phyloP scores from a whole-genome alignment of 2,329 filamentous ascomycete species.

The Colletotrichum eremochloae region DNA sequence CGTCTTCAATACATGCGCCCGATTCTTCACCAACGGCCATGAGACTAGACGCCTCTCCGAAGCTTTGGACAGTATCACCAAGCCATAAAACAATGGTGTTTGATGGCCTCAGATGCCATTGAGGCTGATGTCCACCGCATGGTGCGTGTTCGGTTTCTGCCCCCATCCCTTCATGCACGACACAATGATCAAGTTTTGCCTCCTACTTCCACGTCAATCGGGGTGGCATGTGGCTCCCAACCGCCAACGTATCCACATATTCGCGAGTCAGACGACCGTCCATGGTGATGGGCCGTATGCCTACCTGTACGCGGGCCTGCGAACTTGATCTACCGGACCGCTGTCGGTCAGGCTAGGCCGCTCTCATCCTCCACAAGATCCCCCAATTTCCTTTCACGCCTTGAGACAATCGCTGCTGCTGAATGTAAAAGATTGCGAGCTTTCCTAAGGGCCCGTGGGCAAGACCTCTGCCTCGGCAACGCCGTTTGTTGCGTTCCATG shows the following conservation, averaged over 20 bases:
- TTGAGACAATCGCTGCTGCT: constrained; percentile 31
- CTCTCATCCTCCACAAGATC: constrained; percentile 35
- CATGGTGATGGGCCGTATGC: constrained; percentile 19
- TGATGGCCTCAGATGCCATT: constrained; percentile 11
- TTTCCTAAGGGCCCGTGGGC: constrained; percentile 28
- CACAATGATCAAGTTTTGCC: constrained; percentile 26
- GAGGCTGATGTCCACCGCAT: constrained; percentile 9
- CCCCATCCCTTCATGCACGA: constrained; percentile 23
- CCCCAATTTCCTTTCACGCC: constrained; percentile 38
- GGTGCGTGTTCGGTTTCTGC: constrained; percentile 15
- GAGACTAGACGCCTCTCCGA: background rate
- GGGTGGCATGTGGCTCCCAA: background rate
- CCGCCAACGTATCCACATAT: constrained; percentile 19
- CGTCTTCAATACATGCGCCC: constrained; percentile 6
- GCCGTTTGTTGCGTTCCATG: constrained; percentile 36
- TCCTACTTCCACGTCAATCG: constrained; percentile 12
- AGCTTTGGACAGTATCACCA: background rate
- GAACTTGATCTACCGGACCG: constrained; percentile 31
- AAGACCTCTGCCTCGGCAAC: constrained; percentile 30
- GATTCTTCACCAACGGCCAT: constrained; percentile 10
- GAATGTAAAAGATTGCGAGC: constrained; percentile 25
- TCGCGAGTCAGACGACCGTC: constrained; percentile 35
- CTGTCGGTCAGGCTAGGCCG: constrained; percentile 20
- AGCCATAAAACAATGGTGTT: constrained; percentile 19
- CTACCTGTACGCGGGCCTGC: constrained; percentile 1